Conservation (phyloP, 2,329 filamentous ascomycete genomes). For the Ophiostoma quercus region DNA sequence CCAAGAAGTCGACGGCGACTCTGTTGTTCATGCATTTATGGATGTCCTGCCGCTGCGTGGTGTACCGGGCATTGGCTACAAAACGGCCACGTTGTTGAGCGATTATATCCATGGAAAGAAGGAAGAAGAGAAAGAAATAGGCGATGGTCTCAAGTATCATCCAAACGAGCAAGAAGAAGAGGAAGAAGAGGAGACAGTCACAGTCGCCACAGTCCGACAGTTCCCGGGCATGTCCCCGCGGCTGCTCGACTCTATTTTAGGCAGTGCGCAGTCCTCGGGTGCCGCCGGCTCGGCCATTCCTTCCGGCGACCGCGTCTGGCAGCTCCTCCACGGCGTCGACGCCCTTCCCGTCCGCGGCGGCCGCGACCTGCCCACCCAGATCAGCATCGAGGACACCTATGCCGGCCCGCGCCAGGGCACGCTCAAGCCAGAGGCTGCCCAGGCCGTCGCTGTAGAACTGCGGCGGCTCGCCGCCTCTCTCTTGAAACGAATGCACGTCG, state of each 20-base stretch:
- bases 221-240: constrained; percentile 59
- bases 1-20: background rate
- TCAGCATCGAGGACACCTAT: constrained; percentile 94
- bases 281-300: constrained; percentile 38
- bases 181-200: constrained; percentile 42
- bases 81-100: constrained; percentile 55
- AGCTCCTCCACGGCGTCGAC: constrained; percentile 75
- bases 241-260: constrained; percentile 62
- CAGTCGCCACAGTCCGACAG: constrained; percentile 59
- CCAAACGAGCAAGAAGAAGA: constrained; percentile 29
- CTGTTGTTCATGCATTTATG: constrained; percentile 61
- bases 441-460: constrained; percentile 63
- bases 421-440: constrained; percentile 50
- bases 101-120: constrained; percentile 40
- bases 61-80: constrained; percentile 81
- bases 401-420: constrained; percentile 60
- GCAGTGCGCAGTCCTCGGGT: constrained; percentile 44
- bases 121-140: background rate
- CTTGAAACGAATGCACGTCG: constrained; percentile 69
- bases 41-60: constrained; percentile 70
- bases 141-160: constrained; percentile 33
- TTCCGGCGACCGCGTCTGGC: constrained; percentile 64
- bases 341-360: constrained; percentile 65
- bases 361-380: constrained; percentile 71
- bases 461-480: constrained; percentile 63